Conservation (phyloP, 2,329 filamentous ascomycete genomes). For the Aschersonia sp. region DNA sequence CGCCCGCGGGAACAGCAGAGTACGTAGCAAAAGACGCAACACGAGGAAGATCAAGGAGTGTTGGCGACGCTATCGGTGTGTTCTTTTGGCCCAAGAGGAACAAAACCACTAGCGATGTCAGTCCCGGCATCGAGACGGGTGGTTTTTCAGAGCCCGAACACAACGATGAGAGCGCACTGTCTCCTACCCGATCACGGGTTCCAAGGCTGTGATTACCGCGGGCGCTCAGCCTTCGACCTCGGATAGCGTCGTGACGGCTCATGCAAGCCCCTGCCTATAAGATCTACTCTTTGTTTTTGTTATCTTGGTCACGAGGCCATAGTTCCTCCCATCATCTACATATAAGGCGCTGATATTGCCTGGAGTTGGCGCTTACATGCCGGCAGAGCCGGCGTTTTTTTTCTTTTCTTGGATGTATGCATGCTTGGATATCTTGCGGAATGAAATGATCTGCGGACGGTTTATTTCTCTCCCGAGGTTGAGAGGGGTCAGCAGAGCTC, state of each 20-base stretch:
- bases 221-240: too few species aligned
- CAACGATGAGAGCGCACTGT: conserved; percentile 3
- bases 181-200: background rate
- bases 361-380: too few species aligned
- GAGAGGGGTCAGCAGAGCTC: too few species aligned
- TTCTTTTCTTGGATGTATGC: background rate
- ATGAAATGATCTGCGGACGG: background rate
- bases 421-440: background rate
- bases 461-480: too few species aligned
- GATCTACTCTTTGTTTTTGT: too few species aligned
- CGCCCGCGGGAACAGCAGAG: background rate
- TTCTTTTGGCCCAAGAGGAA: conserved; percentile 22
- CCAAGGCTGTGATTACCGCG: too few species aligned
- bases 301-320: too few species aligned
- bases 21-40: conserved; percentile 6
- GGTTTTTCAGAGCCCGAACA: background rate
- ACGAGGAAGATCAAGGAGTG: conserved; percentile 21
- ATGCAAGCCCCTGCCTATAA: too few species aligned
- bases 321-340: too few species aligned
- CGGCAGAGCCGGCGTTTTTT: too few species aligned
- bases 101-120: conserved; percentile 11
- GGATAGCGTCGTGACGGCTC: too few species aligned
- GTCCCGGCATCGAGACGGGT: background rate
- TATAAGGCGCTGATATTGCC: too few species aligned
- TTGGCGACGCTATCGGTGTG: conserved; percentile 26